Evolutionary conservation across 345 rosid species (phyloP).

Genomic region (Diplotaxis tenuifolia): DNA sequence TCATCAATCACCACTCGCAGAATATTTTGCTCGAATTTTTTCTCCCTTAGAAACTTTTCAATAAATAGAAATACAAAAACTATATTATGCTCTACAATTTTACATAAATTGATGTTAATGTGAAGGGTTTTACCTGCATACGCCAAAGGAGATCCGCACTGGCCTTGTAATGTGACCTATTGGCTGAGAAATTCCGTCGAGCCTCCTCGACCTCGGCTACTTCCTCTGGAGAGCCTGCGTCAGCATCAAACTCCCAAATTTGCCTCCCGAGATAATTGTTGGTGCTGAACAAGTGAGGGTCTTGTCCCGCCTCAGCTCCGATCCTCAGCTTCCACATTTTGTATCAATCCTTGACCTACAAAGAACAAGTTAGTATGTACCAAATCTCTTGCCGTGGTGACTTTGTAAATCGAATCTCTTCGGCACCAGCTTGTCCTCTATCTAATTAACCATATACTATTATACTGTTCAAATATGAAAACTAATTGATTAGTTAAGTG

Average conservation of each 20-base stretch:
- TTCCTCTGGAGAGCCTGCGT: slow-evolving; percentile 1
- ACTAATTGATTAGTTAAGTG: background rate
- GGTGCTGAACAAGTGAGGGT: background rate
- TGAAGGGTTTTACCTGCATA: slow-evolving; percentile 7
- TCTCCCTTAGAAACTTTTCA: slow-evolving; percentile 25
- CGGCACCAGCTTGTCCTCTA: background rate
- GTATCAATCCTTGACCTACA: background rate
- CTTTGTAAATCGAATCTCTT: background rate
- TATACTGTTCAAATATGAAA: background rate
- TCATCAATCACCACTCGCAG: slow-evolving; percentile 23
- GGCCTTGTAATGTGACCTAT: background rate
- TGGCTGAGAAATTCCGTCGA: background rate
- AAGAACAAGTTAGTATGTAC: background rate
- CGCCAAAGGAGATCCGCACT: slow-evolving; percentile 26
- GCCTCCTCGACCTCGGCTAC: background rate
- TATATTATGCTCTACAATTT: background rate
- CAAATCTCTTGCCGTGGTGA: background rate
- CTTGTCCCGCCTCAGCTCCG: background rate
- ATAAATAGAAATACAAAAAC: background rate
- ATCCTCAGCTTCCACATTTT: slow-evolving; percentile 18
- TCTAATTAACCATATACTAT: background rate
- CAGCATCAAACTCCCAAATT: slow-evolving; percentile 5
- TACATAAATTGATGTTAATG: background rate
- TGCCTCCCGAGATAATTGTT: slow-evolving; percentile 12
- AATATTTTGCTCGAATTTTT: slow-evolving; percentile 25